phyloP scores from a whole-genome alignment of 2,329 filamentous ascomycete genomes.

The Fusarium solani-melongenae region DNA sequence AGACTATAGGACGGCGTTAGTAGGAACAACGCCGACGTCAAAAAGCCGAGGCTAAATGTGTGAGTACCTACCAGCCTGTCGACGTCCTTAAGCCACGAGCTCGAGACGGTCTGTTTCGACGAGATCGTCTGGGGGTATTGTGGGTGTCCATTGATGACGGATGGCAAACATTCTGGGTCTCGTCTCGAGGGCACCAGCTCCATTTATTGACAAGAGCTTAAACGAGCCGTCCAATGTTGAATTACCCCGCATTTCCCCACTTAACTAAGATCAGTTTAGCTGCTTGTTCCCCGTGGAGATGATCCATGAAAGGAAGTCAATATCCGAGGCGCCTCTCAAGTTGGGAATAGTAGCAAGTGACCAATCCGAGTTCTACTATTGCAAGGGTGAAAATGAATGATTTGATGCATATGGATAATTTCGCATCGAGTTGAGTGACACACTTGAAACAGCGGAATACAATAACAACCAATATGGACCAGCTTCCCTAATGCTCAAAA shows the following conservation, averaged over 20 bases:
- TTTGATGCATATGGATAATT: no score
- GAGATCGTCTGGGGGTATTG: neutral
- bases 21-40: neutral
- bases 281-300: neutral
- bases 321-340: neutral
- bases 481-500: neutral
- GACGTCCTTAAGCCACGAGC: neutral
- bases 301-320: neutral
- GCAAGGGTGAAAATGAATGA: neutral
- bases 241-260: neutral
- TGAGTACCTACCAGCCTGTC: neutral
- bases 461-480: neutral
- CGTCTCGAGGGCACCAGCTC: neutral
- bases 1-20: neutral
- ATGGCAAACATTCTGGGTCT: neutral
- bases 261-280: neutral
- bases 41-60: neutral
- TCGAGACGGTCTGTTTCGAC: neutral
- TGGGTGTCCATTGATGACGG: neutral
- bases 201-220: neutral
- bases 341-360: neutral
- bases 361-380: neutral
- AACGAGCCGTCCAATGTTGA: neutral
- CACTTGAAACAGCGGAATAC: neutral
- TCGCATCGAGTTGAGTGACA: no score